Conservation (phyloP, 768 basidiomycete species). For the Kwoniella shandongensis region DNA sequence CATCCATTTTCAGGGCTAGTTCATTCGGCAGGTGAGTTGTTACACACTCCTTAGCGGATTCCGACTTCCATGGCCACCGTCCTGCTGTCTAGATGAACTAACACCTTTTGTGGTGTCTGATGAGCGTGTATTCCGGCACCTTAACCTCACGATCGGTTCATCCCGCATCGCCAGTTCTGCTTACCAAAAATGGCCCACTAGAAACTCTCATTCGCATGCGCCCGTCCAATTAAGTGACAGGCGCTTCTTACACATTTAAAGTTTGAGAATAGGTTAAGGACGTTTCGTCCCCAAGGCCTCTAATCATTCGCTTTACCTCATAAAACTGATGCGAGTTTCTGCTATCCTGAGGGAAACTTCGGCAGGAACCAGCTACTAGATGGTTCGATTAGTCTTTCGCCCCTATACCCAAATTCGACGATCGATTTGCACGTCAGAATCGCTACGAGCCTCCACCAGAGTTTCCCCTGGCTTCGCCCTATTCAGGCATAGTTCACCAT, state of each 20-base stretch:
- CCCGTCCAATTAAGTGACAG: slow-evolving; percentile 57
- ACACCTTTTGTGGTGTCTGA: slow-evolving; percentile 83
- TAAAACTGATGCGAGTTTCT: slow-evolving; percentile 63
- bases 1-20: slow-evolving; percentile 90
- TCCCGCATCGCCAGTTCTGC: slow-evolving; percentile 56
- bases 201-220: slow-evolving; percentile 64
- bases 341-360: slow-evolving; percentile 81
- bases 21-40: slow-evolving; percentile 88
- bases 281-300: slow-evolving; percentile 85
- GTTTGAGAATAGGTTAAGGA: slow-evolving; percentile 81
- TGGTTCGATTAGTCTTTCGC: slow-evolving; percentile 93
- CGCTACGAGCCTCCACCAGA: slow-evolving; percentile 93
- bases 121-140: slow-evolving; percentile 66
- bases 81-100: slow-evolving; percentile 86
- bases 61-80: slow-evolving; percentile 83
- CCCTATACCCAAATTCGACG: slow-evolving; percentile 94
- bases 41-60: slow-evolving; percentile 84
- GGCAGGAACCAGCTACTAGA: slow-evolving; percentile 90
- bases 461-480: slow-evolving; percentile 94
- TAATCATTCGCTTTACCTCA: slow-evolving; percentile 75
- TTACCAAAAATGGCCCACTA: slow-evolving; percentile 64
- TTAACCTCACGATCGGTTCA: slow-evolving; percentile 73
- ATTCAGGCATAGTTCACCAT: slow-evolving; percentile 87
- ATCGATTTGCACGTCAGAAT: slow-evolving; percentile 97
- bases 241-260: slow-evolving; percentile 42